phyloP scores from a whole-genome alignment of 2,329 filamentous ascomycete genomes.

The Alternaria sp. region DNA sequence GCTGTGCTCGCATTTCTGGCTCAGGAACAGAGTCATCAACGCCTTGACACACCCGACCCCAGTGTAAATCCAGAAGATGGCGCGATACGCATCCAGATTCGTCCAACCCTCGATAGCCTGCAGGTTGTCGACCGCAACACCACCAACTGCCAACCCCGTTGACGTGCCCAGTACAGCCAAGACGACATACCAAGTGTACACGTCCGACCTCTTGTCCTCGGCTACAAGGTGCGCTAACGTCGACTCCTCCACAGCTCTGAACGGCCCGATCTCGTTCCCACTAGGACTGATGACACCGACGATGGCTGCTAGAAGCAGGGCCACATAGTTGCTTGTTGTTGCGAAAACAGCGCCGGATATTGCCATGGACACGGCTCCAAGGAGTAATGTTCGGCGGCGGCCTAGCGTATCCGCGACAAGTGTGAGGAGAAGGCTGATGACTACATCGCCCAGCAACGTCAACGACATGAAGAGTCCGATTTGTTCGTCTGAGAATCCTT shows the following conservation, averaged over 20 bases:
- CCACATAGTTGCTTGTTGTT: constrained; percentile 35
- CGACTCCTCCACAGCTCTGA: constrained; percentile 49
- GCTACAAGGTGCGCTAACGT: constrained; percentile 45
- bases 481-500: constrained; percentile 43
- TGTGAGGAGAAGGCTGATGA: constrained; percentile 46
- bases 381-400: constrained; percentile 39
- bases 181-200: constrained; percentile 51
- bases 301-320: constrained; percentile 44
- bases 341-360: constrained; percentile 46
- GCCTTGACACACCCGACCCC: constrained; percentile 50
- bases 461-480: constrained; percentile 52
- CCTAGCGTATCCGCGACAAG: constrained; percentile 47
- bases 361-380: constrained; percentile 45
- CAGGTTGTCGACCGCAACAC: constrained; percentile 46
- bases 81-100: constrained; percentile 47
- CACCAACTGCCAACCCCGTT: constrained; percentile 42
- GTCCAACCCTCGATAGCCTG: constrained; percentile 43
- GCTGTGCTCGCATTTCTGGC: constrained; percentile 45
- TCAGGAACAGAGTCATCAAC: constrained; percentile 48
- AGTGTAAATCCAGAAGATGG: constrained; percentile 54
- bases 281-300: constrained; percentile 49
- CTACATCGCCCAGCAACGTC: constrained; percentile 48
- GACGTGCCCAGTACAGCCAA: constrained; percentile 47
- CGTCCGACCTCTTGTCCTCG: constrained; percentile 39
- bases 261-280: constrained; percentile 51